These are phyloP conservation scores for Tephrocybe sp. DNA, from an alignment of 768 basidiomycete genomes.

Conservation along the genomic window DNA sequence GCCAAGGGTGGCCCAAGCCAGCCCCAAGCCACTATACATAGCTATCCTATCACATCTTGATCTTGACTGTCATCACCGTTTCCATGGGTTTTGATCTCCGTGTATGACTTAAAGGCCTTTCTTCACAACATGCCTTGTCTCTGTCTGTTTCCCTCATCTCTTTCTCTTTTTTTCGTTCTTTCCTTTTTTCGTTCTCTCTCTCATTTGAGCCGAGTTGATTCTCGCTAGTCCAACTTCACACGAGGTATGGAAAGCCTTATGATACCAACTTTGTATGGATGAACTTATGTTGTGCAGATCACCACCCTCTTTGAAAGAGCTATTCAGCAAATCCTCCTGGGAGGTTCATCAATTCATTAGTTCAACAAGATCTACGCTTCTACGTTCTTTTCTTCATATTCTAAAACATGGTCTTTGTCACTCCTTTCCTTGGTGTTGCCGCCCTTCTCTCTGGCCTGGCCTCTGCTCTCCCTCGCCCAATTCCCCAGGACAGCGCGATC, in stretches of 20 bases:
- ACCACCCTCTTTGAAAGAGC: conserved; percentile 71
- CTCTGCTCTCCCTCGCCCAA: conserved; percentile 44
- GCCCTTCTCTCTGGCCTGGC: conserved; percentile 51
- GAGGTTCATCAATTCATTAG: conserved; percentile 49
- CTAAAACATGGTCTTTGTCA: conserved; percentile 59
- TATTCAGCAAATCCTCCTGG: conserved; percentile 55
- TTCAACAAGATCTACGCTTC: conserved; percentile 43
- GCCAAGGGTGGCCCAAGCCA: neutral
- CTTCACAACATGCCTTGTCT: conserved; percentile 9
- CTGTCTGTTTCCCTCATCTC: conserved; percentile 21
- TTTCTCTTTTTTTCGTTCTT: conserved; percentile 29
- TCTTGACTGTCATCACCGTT: conserved; percentile 22
- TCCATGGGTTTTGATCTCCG: conserved; percentile 31
- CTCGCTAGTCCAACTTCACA: conserved; percentile 56
- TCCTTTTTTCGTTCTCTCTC: conserved; percentile 36
- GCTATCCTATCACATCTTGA: neutral
- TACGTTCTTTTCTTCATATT: conserved; percentile 37
- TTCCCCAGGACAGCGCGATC: conserved; percentile 29
- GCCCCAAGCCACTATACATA: too few species aligned
- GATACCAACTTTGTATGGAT: neutral
- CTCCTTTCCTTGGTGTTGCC: conserved; percentile 52
- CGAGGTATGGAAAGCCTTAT: conserved; percentile 41
- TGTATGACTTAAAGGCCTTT: conserved; percentile 22
- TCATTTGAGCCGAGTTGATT: conserved; percentile 62
- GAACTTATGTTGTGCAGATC: conserved; percentile 36